These are phyloP conservation scores for Candida adriatica DNA, from an alignment of 805 yeast species.

Conservation along the genomic window DNA sequence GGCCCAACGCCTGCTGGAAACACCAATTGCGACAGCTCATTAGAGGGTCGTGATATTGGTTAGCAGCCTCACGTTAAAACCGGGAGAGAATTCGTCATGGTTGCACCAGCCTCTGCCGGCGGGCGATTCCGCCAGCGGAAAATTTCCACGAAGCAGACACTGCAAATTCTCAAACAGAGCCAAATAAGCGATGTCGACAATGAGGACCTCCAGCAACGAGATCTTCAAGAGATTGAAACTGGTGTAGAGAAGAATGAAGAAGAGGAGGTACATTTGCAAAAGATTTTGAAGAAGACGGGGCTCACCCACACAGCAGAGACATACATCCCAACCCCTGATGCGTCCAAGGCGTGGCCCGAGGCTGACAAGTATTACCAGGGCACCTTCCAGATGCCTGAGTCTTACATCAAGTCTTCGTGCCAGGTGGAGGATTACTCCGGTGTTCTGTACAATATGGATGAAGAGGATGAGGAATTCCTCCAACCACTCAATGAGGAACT, in stretches of 20 bases:
- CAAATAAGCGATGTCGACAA: constrained; percentile 79
- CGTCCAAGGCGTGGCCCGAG: constrained; percentile 75
- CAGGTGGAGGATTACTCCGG: constrained; percentile 95
- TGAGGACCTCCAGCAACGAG: constrained; percentile 69
- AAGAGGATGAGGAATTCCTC: constrained; percentile 69
- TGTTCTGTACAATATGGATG: constrained; percentile 84
- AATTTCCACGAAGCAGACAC: constrained; percentile 83
- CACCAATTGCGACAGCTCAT: too few species aligned
- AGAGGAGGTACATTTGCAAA: constrained; percentile 92
- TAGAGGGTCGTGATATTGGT: too few species aligned
- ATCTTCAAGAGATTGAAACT: constrained; percentile 83
- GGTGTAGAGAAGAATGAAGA: constrained; percentile 98
- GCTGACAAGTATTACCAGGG: constrained; percentile 66
- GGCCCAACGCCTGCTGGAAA: too few species aligned
- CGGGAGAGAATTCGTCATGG: constrained; percentile 4
- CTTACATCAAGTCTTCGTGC: constrained; percentile 83
- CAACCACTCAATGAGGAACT: constrained; percentile 32
- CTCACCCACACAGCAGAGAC: constrained; percentile 43
- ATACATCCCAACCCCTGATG: constrained; percentile 91
- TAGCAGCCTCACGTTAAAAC: too few species aligned
- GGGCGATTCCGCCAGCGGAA: constrained; percentile 84
- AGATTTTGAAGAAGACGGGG: constrained; percentile 76
- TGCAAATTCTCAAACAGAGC: constrained; percentile 66
- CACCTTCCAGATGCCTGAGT: constrained; percentile 60
- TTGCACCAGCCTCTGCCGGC: constrained; percentile 22